phyloP scores from a whole-genome alignment of 352 stramenopile species.

The Globisporangium spiculum region DNA sequence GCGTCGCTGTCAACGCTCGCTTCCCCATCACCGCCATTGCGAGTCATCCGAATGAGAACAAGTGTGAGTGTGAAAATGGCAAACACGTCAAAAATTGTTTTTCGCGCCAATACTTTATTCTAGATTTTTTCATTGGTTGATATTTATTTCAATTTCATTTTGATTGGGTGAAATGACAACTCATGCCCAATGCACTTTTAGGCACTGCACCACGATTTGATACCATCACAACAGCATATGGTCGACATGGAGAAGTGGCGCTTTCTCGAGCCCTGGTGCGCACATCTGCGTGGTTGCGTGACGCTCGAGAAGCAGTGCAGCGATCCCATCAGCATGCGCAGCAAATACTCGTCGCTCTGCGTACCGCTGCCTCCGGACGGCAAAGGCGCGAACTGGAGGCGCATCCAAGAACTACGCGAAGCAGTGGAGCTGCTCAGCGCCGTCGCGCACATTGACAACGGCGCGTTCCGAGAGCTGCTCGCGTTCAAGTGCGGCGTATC shows the following conservation, averaged over 20 bases:
- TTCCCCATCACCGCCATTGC: not conserved
- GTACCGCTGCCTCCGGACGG: constrained; percentile 9
- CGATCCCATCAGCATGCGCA: constrained; percentile 3
- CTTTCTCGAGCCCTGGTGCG: constrained; percentile 13
- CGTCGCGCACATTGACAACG: constrained; percentile 10
- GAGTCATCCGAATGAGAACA: constrained; percentile 1
- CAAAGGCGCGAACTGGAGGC: constrained; percentile 12
- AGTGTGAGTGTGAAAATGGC: not conserved
- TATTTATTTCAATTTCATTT: not conserved
- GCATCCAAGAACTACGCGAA: constrained; percentile 13
- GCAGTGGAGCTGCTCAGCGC: constrained; percentile 12
- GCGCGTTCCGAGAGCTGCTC: constrained; percentile 10
- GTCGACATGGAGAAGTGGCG: constrained; percentile 19
- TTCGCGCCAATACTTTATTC: constrained; percentile 2
- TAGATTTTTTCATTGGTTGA: not conserved
- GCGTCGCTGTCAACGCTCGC: not conserved
- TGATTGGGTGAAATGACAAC: not conserved
- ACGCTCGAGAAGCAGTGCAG: constrained; percentile 2
- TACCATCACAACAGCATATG: not conserved
- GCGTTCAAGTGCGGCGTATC: constrained; percentile 1
- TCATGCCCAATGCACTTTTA: not conserved
- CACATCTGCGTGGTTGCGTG: constrained; percentile 10
- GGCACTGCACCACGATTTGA: not conserved
- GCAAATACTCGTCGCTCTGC: constrained; percentile 1
- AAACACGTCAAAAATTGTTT: not conserved